A percentile compares a stretch with the other conserved stretches of the same genome.
These are phyloP conservation scores for Yarrowia sp. DNA, from an alignment of 805 yeast genomes.

Conservation along the genomic window DNA sequence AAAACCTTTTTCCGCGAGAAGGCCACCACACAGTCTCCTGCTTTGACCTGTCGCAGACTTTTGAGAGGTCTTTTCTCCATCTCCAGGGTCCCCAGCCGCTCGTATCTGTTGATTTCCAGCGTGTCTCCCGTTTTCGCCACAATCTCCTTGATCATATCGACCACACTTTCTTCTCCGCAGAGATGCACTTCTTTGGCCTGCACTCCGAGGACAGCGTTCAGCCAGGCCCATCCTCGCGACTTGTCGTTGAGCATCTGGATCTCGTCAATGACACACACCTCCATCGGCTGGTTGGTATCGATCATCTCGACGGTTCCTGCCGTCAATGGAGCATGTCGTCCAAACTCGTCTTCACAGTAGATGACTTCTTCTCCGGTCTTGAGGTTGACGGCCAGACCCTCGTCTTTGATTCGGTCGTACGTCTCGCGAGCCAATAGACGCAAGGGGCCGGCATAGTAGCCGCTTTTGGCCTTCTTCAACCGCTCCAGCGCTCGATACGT, in stretches of 20 bases:
- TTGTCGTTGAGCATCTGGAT: conserved; percentile 91
- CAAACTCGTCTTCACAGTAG: conserved; percentile 67
- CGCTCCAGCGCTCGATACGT: conserved; percentile 81
- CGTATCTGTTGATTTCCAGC: conserved; percentile 70
- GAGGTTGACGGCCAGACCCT: conserved; percentile 76
- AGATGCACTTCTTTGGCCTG: conserved; percentile 84
- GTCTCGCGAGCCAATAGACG: conserved; percentile 90
- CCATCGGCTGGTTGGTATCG: conserved; percentile 69
- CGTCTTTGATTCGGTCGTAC: conserved; percentile 75
- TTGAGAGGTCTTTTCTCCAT: conserved; percentile 1
- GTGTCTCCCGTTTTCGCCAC: conserved; percentile 79
- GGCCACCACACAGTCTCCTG: conserved; percentile 90
- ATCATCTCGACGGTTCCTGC: conserved; percentile 96
- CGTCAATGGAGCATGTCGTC: conserved; percentile 74
- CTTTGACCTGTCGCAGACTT: conserved; percentile 50
- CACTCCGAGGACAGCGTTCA: conserved; percentile 85
- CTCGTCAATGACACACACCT: conserved; percentile 91
- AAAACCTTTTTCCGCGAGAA: conserved; percentile 80
- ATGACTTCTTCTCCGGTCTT: conserved; percentile 96
- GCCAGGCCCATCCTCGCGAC: conserved; percentile 92
- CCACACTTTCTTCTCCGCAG: conserved; percentile 91
- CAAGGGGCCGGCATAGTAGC: conserved; percentile 94
- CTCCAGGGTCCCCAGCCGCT: conserved; percentile 60
- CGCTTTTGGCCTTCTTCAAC: conserved; percentile 69
- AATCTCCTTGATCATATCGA: conserved; percentile 67